Evolutionary conservation across 2,329 filamentous ascomycete species (phyloP), one percentile per base, ranked within the genome.

Genomic region (Diaporthe australafricana): DNA sequence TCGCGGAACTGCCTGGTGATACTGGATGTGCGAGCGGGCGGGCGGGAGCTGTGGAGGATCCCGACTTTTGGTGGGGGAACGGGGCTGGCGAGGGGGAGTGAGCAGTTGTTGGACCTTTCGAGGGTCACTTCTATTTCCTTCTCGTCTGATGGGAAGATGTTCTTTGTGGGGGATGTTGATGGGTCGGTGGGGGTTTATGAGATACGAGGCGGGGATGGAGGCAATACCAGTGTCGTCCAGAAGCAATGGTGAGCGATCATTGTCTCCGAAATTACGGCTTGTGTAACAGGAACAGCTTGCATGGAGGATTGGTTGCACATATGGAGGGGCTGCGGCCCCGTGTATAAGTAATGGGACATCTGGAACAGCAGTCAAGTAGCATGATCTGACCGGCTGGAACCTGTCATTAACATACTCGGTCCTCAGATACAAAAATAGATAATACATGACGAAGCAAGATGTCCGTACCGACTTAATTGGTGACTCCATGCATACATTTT

Each of bases 31-130:
- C 78, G 79, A 62, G 80, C 78, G 1, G 60, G 60, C n/a, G 80
- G 81, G 4, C 74, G 77, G 16, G 78, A 81, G 72, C 73, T 83
- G 11, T 84, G 82, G 82, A 80, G 78, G 72, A 83, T 81, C 79
- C 81, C 82, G 0, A 53, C 57, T 0, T 42, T 48, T 12, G 52
- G 25, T 11, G 70, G 71, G n/a, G 52, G 53, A 8, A 57, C 48
- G 30, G 42, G 14, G 52, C 76, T 79, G 1, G 77, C 76, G 8
- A 81, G 80, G 5, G 77, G 79, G 1, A 79, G 77, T 9, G 78
- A 75, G 17, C 66, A 84, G 8, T 78, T 79, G 22, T 77, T 84
- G 32, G 77, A 81, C 27, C 70, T 84, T 32, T 77, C 75, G 12
- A 77, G 75, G 25, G 78, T 84, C 5, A 81, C 79, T 0, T 81